Conservation (phyloP, 1,284 basidiomycete species). For the Cerioporus squamosus region DNA sequence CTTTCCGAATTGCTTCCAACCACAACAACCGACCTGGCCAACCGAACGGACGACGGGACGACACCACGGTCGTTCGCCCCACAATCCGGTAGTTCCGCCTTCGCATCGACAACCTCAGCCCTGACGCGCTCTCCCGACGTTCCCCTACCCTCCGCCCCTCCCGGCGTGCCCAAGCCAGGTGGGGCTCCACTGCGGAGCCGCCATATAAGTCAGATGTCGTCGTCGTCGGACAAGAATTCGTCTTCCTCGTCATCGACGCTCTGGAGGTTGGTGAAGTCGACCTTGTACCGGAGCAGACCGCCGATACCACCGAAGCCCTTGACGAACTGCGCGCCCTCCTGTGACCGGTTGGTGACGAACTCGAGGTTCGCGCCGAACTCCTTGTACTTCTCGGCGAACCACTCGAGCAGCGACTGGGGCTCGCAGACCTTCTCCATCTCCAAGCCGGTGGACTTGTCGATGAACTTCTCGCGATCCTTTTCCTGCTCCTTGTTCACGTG, state of each 20-base stretch:
- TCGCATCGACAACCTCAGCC: background rate
- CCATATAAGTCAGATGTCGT: constrained; percentile 83
- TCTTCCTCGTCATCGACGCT: constrained; percentile 75
- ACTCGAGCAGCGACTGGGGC: constrained; percentile 88
- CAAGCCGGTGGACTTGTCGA: constrained; percentile 91
- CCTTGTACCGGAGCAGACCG: constrained; percentile 94
- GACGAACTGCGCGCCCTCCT: constrained; percentile 98
- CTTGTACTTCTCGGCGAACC: constrained; percentile 99
- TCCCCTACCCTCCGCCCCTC: constrained; percentile 54
- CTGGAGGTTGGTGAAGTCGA: constrained; percentile 85
- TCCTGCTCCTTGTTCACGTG: constrained; percentile 83
- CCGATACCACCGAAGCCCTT: constrained; percentile 99
- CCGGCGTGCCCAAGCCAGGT: constrained; percentile 57
- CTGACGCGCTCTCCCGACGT: constrained; percentile 7
- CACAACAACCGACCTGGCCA: background rate
- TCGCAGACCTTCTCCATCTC: constrained; percentile 94
- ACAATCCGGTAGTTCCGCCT: background rate
- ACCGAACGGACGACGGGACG: background rate
- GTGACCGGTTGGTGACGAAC: constrained; percentile 88
- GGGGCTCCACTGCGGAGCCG: constrained; percentile 77
- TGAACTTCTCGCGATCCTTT: constrained; percentile 92
- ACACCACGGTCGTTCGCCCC: background rate
- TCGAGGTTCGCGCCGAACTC: constrained; percentile 96
- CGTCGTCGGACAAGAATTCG: constrained; percentile 83
- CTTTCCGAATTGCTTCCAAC: background rate